Conservation (phyloP, 2,329 filamentous ascomycete species). For the Aaosphaeria arxii region DNA sequence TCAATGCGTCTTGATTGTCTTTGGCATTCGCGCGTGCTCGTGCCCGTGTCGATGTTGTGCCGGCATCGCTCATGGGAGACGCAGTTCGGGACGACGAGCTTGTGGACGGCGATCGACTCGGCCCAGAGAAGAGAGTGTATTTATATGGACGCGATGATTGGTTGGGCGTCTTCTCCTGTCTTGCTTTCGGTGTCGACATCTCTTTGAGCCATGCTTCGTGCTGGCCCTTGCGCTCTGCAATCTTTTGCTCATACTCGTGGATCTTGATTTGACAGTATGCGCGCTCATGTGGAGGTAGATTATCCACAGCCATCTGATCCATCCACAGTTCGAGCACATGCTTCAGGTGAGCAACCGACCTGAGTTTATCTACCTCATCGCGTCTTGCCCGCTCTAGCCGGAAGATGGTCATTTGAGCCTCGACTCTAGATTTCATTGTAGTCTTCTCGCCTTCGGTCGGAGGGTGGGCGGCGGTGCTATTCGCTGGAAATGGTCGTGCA, state of each 20-base stretch:
- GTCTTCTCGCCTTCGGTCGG: constrained; percentile 11
- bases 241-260: constrained; percentile 14
- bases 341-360: constrained; percentile 6
- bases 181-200: constrained; percentile 7
- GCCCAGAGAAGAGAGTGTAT: not conserved
- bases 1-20: no score
- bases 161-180: constrained; percentile 1
- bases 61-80: no score
- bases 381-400: constrained; percentile 7
- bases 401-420: constrained; percentile 10
- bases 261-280: constrained; percentile 10
- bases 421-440: constrained; percentile 9
- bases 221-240: constrained; percentile 7
- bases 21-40: no score
- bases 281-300: constrained; percentile 4
- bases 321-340: constrained; percentile 11
- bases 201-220: constrained; percentile 9
- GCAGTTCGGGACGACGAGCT: no score
- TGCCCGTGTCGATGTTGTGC: no score
- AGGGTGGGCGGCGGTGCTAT: constrained; percentile 3
- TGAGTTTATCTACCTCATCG: constrained; percentile 6
- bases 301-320: constrained; percentile 10
- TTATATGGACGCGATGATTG: not conserved
- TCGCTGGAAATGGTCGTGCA: not conserved
- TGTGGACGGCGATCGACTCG: no score